Evolutionary conservation across 306 rosid species (phyloP), one percentile per base, ranked within the genome.

Genomic region (Neltuma alba): DNA sequence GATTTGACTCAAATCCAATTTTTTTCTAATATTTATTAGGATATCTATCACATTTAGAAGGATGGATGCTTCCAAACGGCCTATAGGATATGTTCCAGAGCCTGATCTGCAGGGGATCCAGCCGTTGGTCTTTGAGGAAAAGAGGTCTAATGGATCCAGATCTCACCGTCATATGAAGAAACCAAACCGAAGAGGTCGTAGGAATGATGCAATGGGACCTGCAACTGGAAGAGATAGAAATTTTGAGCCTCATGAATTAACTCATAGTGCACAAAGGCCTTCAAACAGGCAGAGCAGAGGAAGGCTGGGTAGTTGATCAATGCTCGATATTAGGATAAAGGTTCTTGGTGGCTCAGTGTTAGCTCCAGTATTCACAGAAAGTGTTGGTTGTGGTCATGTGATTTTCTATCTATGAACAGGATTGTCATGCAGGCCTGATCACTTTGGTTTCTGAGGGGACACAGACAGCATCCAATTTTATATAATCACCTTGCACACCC

Each of bases 21-120:
- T 9, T 76, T 9, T 74, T 57, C 8, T 75, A 64, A 75, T 37
- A 65, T 41, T 48, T 9, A 37, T 30, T 74, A 96, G 99, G 91
- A 96, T 93, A 82, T 96, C 98, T 15, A 93, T 96, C 80, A 96
- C 99, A 77, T 96, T 96, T 87, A 88, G 99, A 86, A 96, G 86
- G 85, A 96, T 96, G 94, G 92, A 91, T 75, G 90, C 31, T 62
- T 79, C 88, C 47, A 92, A 89, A 80, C 76, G 92, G 72, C 98
- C 98, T 7, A 1, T 23, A 5, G 89, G 79, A 20, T 89, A 74
- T 76, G 74, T 74, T 37, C 85, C 90, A 41, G 97, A 91, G 84
- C 94, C 98, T 41, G 98, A 90, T 87, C 87, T 96, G 82, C 89
- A 74, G 81, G 92, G 85, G n/a, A 82, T 96, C 61, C 89, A 91